These are phyloP conservation scores for Fusarium foetens DNA, from an alignment of 2,329 filamentous ascomycete species.

Conservation along the genomic window DNA sequence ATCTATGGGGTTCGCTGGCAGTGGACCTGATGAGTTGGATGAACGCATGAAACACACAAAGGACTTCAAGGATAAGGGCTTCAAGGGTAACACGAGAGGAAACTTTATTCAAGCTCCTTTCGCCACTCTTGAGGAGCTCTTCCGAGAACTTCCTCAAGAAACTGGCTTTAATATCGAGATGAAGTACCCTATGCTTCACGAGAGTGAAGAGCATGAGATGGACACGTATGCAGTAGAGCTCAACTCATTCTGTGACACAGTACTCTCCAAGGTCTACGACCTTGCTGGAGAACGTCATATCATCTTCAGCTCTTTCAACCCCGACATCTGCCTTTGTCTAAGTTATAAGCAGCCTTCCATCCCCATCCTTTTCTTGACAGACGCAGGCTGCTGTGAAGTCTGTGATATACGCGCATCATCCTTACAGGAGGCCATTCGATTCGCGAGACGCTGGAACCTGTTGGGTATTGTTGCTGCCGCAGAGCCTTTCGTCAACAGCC, in stretches of 20 bases:
- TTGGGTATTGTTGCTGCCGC: conserved; percentile 91
- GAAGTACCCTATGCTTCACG: conserved; percentile 98
- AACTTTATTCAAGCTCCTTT: conserved; percentile 97
- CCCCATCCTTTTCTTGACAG: conserved; percentile 92
- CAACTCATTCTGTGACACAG: conserved; percentile 95
- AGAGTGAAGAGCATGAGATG: conserved; percentile 96
- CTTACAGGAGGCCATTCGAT: conserved; percentile 93
- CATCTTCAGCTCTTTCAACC: conserved; percentile 97
- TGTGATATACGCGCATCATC: conserved; percentile 91
- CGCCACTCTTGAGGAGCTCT: conserved; percentile 93
- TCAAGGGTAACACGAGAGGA: conserved; percentile 93
- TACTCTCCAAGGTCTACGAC: conserved; percentile 90
- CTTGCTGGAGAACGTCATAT: conserved; percentile 84
- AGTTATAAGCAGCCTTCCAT: conserved; percentile 98
- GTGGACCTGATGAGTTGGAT: conserved; percentile 57
- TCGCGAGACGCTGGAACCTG: conserved; percentile 93
- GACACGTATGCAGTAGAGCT: conserved; percentile 95
- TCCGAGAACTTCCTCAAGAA: conserved; percentile 80
- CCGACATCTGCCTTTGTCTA: conserved; percentile 92
- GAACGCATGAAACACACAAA: conserved; percentile 98
- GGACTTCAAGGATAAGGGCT: conserved; percentile 94
- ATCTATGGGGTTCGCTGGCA: conserved; percentile 64
- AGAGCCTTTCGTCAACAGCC: conserved; percentile 88
- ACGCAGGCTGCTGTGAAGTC: conserved; percentile 82
- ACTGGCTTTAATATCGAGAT: conserved; percentile 99